Evolutionary conservation across 1,139 yeast species (phyloP).

Genomic region (Lodderomyces theae): DNA sequence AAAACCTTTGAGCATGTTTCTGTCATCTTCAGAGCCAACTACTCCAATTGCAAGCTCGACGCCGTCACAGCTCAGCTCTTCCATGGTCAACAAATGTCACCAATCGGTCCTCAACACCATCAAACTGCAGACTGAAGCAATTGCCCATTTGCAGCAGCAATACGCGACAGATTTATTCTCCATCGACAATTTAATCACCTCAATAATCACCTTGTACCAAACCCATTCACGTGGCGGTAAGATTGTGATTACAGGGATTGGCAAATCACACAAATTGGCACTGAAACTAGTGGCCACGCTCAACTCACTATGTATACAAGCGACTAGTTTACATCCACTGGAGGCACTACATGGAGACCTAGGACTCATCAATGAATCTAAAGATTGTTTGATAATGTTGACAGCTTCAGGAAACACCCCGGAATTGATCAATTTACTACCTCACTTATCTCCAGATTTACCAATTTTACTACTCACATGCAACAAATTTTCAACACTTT

Average conservation of each 20-base stretch:
- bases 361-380: conserved; percentile 59
- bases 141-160: conserved; percentile 28
- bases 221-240: conserved; percentile 58
- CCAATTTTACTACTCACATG: conserved; percentile 68
- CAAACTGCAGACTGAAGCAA: conserved; percentile 34
- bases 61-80: background rate
- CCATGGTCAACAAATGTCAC: background rate
- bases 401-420: conserved; percentile 86
- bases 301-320: conserved; percentile 70
- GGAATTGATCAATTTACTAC: conserved; percentile 59
- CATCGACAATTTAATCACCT: conserved; percentile 46
- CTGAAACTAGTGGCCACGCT: conserved; percentile 77
- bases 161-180: conserved; percentile 38
- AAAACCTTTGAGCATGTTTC: too few species aligned
- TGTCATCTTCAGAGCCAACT: too few species aligned
- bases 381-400: conserved; percentile 64
- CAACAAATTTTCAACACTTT: conserved; percentile 46
- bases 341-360: conserved; percentile 92
- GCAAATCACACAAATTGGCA: conserved; percentile 80
- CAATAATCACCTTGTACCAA: conserved; percentile 52
- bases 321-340: conserved; percentile 71
- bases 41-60: background rate
- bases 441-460: conserved; percentile 52
- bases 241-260: conserved; percentile 76
- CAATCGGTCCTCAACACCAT: conserved; percentile 30